Evolutionary conservation across 2,329 filamentous ascomycete genomes (phyloP).

Genomic region (Pezicula carpinea): DNA sequence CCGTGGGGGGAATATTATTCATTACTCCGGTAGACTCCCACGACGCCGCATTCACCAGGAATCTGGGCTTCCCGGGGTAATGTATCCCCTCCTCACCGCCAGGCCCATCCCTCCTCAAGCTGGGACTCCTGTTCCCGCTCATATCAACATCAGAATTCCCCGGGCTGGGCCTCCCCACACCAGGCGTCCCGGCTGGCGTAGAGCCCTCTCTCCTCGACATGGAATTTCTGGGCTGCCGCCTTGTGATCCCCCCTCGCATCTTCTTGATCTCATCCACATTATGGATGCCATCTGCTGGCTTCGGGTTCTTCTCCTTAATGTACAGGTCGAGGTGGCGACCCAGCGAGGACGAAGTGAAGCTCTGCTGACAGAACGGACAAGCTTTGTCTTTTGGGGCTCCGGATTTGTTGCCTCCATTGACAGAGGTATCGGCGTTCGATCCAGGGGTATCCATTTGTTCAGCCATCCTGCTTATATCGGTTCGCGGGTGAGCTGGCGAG

Average conservation of each 20-base stretch:
- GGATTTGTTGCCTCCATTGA: conserved; percentile 22
- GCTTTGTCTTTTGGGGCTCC: conserved; percentile 67
- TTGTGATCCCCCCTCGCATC: conserved; percentile 78
- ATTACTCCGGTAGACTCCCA: conserved; percentile 79
- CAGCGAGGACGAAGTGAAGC: conserved; percentile 89
- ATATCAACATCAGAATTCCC: conserved; percentile 25
- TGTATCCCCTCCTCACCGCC: conserved; percentile 34
- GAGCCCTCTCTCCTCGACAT: conserved; percentile 48
- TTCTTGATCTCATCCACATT: conserved; percentile 85
- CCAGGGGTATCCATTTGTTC: conserved; percentile 29
- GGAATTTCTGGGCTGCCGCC: conserved; percentile 72
- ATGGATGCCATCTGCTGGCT: conserved; percentile 79
- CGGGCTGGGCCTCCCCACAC: conserved; percentile 30
- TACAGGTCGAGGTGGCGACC: conserved; percentile 92
- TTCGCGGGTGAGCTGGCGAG: conserved; percentile 5
- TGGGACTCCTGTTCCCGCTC: conserved; percentile 25
- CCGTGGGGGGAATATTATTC: conserved; percentile 59
- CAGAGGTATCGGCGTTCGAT: conserved; percentile 27
- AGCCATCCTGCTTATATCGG: conserved; percentile 19
- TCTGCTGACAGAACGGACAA: conserved; percentile 83
- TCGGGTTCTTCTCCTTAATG: conserved; percentile 90
- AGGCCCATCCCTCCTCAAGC: conserved; percentile 15
- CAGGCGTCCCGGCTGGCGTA: conserved; percentile 51
- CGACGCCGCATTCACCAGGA: conserved; percentile 40
- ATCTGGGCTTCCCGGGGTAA: conserved; percentile 21